phyloP scores from a whole-genome alignment of 2,329 filamentous ascomycete species.

The Lasiodiplodia sp. region DNA sequence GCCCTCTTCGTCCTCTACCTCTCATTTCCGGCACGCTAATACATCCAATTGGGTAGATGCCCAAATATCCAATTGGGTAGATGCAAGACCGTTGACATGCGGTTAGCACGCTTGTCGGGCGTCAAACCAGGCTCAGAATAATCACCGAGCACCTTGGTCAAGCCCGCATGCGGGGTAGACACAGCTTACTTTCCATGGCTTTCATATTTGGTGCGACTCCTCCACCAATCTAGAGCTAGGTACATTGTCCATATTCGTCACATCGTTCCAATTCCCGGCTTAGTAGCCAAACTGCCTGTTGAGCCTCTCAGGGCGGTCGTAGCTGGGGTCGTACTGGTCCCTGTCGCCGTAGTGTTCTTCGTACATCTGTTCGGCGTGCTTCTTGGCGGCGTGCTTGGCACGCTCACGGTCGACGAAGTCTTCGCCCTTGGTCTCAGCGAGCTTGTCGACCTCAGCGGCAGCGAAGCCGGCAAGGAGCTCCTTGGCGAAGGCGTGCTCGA shows the following conservation, averaged over 20 bases:
- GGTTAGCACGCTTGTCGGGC: background rate
- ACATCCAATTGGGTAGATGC: background rate
- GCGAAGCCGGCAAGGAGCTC: conserved; percentile 76
- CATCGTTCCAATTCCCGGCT: conserved; percentile 1
- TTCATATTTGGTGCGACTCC: background rate
- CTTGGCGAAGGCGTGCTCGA: conserved; percentile 79
- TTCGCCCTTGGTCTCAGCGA: conserved; percentile 65
- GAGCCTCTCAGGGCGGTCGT: conserved; percentile 37
- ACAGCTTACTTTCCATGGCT: background rate
- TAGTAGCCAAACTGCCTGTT: conserved; percentile 35
- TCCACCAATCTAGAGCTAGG: background rate
- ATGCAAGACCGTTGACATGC: background rate
- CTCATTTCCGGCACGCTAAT: background rate
- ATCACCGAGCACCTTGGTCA: background rate
- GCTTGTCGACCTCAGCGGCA: conserved; percentile 77
- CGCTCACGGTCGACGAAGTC: conserved; percentile 58
- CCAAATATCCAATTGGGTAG: background rate
- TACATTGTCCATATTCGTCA: conserved; percentile 7
- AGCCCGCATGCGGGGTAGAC: conserved; percentile 1
- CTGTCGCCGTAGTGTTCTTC: conserved; percentile 56
- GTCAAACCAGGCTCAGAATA: background rate
- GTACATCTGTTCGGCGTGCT: conserved; percentile 55
- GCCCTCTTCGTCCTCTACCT: background rate
- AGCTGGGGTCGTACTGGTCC: conserved; percentile 56
- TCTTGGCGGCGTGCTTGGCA: conserved; percentile 54